phyloP scores from a whole-genome alignment of 2,329 filamentous ascomycete genomes.

The Domatiomyces catenatus region DNA sequence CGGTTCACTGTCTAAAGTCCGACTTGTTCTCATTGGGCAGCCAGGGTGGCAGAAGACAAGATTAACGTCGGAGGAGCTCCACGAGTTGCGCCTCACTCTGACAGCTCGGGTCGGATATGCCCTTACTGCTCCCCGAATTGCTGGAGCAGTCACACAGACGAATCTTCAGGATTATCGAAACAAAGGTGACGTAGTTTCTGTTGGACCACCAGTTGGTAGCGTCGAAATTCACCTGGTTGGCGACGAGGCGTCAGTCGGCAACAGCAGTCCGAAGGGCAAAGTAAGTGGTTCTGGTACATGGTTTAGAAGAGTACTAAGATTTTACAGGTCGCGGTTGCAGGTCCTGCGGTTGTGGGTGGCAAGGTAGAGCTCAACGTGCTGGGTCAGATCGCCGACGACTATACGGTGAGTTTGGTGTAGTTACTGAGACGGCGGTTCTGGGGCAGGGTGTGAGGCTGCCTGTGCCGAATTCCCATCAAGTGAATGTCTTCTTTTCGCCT shows the following conservation, averaged over 20 bases:
- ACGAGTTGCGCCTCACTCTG: conserved; percentile 68
- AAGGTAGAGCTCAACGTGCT: conserved; percentile 9
- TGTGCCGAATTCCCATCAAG: background rate
- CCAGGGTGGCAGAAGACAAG: conserved; percentile 45
- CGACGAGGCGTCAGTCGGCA: conserved; percentile 21
- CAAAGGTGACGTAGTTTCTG: conserved; percentile 35
- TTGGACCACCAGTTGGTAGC: conserved; percentile 66
- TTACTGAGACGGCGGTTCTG: background rate
- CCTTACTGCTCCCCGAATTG: conserved; percentile 65
- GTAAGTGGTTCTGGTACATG: conserved; percentile 29
- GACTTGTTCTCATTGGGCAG: conserved; percentile 67
- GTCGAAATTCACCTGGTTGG: conserved; percentile 55
- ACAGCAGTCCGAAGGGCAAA: conserved; percentile 41
- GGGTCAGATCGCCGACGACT: conserved; percentile 5
- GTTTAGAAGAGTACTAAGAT: background rate
- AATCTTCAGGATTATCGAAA: conserved; percentile 70
- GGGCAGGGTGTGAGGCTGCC: background rate
- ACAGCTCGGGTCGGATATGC: conserved; percentile 72
- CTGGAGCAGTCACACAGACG: conserved; percentile 76
- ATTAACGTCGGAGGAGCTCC: conserved; percentile 54
- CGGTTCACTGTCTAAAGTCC: conserved; percentile 48
- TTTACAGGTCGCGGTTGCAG: conserved; percentile 10
- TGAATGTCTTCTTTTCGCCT: background rate
- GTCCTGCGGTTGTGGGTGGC: conserved; percentile 12
- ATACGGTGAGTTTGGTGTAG: background rate